Evolutionary conservation across 176 grass and related monocot genomes (phyloP), one percentile per base, ranked within the genome.

Genomic region (Ensete glaucum): DNA sequence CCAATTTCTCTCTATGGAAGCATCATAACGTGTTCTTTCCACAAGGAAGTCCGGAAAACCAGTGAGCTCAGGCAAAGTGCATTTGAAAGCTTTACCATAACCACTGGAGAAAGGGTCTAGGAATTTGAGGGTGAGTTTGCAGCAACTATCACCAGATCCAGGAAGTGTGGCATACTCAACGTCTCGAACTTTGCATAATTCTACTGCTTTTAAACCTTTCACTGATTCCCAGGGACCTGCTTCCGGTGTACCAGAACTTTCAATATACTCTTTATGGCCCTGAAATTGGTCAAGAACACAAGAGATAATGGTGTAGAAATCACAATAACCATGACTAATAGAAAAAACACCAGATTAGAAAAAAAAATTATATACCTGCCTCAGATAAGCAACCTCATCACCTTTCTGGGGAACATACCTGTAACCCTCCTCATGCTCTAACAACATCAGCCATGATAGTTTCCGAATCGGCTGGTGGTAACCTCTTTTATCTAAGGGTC

Each of bases 81-180:
- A 75, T 73, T 50, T 54, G 78, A 98, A 93, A 20, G 50, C 67
- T 85, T 59, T 84, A 19, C 80, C 59, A 81, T 85, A 89, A 14
- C 73, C 88, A 25, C 23, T 59, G 53, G 90, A 98, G 54, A 77
- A 74, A 64, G 25, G 34, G 75, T 91, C 82, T 17, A 83, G 72
- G 27, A 98, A 98, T 75, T 85, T 64, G 14, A 98, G 74, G 54
- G 54, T 84, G 79, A 98, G 74, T 85, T 89, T 98, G 84, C 94
- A 98, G 53, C 94, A 87, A 48, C 90, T 90, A 79, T 98, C 94
- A 54, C 94, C 94, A 78, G 94, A 98, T 62, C 94, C 94, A 83
- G 56, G 84, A 82, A 85, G 86, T 26, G 83, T 87, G 16, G 86
- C 75, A 70, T 98, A 98, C 20, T 83, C 80, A 82, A 98, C 84